phyloP scores from a whole-genome alignment of 345 rosid species.

The Fremontodendron californicum region DNA sequence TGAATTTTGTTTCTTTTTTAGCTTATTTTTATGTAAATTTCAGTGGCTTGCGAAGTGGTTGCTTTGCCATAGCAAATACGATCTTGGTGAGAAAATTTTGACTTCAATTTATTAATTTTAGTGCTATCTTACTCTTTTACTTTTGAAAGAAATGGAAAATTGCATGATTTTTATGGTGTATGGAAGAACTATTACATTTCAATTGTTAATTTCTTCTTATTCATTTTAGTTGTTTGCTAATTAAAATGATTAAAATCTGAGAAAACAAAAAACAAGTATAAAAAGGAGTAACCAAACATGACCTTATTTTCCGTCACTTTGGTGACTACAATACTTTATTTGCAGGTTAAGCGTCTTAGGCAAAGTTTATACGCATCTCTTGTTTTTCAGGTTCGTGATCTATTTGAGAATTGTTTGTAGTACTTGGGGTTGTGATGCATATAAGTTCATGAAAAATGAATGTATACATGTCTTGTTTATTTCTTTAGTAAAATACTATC shows the following conservation, averaged over 20 bases:
- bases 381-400: conserved; percentile 40
- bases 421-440: not conserved
- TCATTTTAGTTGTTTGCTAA: not conserved
- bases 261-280: not conserved
- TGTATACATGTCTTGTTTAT: not conserved
- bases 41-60: conserved; percentile 54
- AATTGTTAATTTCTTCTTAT: not conserved
- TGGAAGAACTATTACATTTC: not conserved
- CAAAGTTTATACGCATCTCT: conserved; percentile 40
- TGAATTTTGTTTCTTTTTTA: not conserved
- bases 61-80: conserved; percentile 43
- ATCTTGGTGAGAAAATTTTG: conserved; percentile 31
- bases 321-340: not conserved
- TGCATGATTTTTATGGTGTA: not conserved
- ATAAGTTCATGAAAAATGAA: not conserved
- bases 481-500: not conserved
- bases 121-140: not conserved
- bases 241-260: conserved; percentile 1
- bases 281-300: not conserved
- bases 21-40: conserved; percentile 7
- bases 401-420: not conserved
- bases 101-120: not conserved
- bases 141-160: not conserved
- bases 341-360: conserved; percentile 51
- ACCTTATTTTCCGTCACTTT: not conserved